Evolutionary conservation across 106 monocot genomes (phyloP), one percentile per base, ranked within the genome.

Genomic region (Narthecium ossifragum): DNA sequence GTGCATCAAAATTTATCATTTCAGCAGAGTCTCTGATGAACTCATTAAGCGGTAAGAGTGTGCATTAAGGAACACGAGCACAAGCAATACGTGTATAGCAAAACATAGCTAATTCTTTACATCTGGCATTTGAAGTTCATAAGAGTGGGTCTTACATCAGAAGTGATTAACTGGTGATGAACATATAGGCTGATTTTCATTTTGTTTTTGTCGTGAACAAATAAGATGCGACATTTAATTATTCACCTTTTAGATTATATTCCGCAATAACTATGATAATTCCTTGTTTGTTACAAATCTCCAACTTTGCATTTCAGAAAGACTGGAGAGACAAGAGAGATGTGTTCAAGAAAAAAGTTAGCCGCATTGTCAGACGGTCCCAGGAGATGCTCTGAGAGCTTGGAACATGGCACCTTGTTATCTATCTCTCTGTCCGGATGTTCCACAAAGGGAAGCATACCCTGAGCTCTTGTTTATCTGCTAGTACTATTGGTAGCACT

Each of bases 241-340:
- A 10, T 0, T 11, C 1, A 13, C 43, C 10, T 4, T 43, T 43
- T 43, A 4, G 1, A 17, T 43, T 43, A 18, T 43, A 34, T 6
- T 2, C 34, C 10, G 2, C 23, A 20, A 22, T 36, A 18, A 57
- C 9, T 21, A n/a, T 31, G 17, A 34, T 10, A 21, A 23, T 13
- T n/a, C n/a, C n/a, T n/a, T n/a, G n/a, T n/a, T n/a, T n/a, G n/a
- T n/a, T n/a, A n/a, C n/a, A n/a, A n/a, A n/a, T n/a, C n/a, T n/a
- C n/a, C n/a, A n/a, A n/a, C n/a, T n/a, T 18, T 32, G 26, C 30
- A 3, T 26, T 51, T 67, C 72, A 79, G 78, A 79, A 79, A 34
- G 78, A 79, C 38, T 79, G 73, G 78, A 79, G 78, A 26, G 78
- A 73, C 27, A 69, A 36, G 47, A 79, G 73, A 46, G 78, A 79